Conservation (phyloP, 1,139 yeast genomes). For the Geotrichum cucujoidarum region DNA sequence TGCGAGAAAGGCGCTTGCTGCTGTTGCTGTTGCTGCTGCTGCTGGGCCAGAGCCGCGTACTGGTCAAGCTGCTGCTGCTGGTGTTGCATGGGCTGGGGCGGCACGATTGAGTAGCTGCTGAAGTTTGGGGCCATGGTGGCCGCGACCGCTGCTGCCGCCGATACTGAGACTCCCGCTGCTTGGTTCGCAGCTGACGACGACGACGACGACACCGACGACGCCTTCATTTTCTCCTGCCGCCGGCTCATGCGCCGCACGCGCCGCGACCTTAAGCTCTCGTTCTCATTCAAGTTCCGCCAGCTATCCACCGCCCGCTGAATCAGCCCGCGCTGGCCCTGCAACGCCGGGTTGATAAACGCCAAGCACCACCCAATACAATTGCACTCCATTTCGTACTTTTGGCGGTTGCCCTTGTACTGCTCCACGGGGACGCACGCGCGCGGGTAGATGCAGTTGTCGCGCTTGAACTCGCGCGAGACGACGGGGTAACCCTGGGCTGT, state of each 20-base stretch:
- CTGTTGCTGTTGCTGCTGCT: neutral
- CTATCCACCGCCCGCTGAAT: conserved; percentile 49
- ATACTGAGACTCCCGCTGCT: no score
- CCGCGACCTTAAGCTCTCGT: conserved; percentile 41
- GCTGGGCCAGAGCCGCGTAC: neutral
- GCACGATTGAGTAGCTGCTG: neutral
- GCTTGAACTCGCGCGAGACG: conserved; percentile 33
- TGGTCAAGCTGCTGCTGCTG: neutral
- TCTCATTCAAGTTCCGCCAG: conserved; percentile 45
- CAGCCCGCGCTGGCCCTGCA: conserved; percentile 42
- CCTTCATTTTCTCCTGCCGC: conserved; percentile 5
- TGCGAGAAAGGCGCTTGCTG: neutral
- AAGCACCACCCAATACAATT: conserved; percentile 46
- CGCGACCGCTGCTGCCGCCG: no score
- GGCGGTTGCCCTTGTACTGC: conserved; percentile 43
- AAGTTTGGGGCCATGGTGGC: no score
- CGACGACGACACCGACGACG: neutral
- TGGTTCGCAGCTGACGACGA: no score
- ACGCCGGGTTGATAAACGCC: conserved; percentile 40
- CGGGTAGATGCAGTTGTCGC: conserved; percentile 44
- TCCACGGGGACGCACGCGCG: conserved; percentile 42
- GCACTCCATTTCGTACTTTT: conserved; percentile 44
- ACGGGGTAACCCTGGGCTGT: neutral
- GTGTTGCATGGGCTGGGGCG: neutral
- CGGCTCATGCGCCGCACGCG: conserved; percentile 35